Evolutionary conservation across 164 flowering plant species (phyloP).

Genomic region (Tinospora cordifolia): DNA sequence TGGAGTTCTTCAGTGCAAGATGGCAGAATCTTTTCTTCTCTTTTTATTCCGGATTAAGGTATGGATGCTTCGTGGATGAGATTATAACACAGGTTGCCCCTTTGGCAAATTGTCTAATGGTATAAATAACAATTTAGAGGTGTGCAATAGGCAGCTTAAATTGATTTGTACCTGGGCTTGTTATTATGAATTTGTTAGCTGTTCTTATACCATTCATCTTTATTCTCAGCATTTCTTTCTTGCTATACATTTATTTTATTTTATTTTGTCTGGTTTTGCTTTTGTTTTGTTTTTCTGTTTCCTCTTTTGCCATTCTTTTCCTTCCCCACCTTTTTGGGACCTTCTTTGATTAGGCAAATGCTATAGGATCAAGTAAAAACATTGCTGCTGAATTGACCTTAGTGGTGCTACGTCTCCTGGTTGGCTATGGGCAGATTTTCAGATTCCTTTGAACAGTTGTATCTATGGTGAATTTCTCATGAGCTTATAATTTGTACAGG

Average conservation of each 20-base stretch:
- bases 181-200: not conserved
- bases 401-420: constrained; percentile 10
- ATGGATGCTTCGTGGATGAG: constrained; percentile 6
- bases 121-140: not conserved
- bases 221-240: constrained; percentile 11
- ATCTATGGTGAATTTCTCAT: constrained; percentile 16
- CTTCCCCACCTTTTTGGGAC: constrained; percentile 2
- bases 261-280: constrained; percentile 5
- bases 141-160: not conserved
- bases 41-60: constrained; percentile 21
- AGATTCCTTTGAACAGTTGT: constrained; percentile 12
- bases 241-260: not conserved
- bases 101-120: not conserved
- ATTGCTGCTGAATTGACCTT: constrained; percentile 33
- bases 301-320: not conserved
- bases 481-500: constrained; percentile 26
- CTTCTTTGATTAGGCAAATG: constrained; percentile 27
- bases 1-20: constrained; percentile 21
- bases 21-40: constrained; percentile 13
- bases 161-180: not conserved
- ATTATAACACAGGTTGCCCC: not conserved
- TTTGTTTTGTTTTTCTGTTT: constrained; percentile 9
- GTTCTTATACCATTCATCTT: constrained; percentile 10
- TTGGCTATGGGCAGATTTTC: constrained; percentile 23
- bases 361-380: constrained; percentile 25